These are phyloP conservation scores for Acorus gramineus DNA, from an alignment of 106 monocot genomes.

Conservation along the genomic window DNA sequence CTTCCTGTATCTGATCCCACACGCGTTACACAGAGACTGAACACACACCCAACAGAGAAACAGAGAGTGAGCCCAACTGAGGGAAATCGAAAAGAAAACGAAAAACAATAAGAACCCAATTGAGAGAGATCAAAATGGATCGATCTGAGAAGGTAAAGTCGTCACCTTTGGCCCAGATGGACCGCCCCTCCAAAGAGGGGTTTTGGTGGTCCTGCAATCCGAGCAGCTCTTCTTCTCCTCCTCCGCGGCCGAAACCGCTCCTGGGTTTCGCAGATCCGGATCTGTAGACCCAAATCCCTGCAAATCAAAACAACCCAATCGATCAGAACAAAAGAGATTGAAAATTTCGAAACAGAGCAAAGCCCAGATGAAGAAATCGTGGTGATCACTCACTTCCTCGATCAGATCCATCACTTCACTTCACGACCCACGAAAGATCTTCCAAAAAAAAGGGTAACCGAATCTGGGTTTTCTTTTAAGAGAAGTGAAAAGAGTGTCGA, in stretches of 20 bases:
- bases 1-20: constrained; percentile 41
- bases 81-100: background rate
- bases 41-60: background rate
- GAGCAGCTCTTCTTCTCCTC: constrained; percentile 23
- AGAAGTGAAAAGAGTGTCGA: too few relatives aligned
- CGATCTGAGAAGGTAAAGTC: background rate
- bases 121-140: background rate
- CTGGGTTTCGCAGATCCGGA: constrained; percentile 11
- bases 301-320: background rate
- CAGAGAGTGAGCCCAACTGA: background rate
- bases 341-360: background rate
- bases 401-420: too few relatives aligned
- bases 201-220: constrained; percentile 35
- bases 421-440: too few relatives aligned
- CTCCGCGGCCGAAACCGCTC: constrained; percentile 1
- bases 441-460: too few relatives aligned
- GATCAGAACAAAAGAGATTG: background rate
- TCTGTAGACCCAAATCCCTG: background rate
- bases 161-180: constrained; percentile 36
- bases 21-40: constrained; percentile 45
- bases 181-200: constrained; percentile 41
- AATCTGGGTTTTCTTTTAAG: too few relatives aligned
- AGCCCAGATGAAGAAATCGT: too few relatives aligned
- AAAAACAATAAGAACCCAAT: background rate
- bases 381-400: too few relatives aligned